Percentiles rank a stretch among this genome's conserved stretches.
These are phyloP conservation scores for Aspergillus kassunensis DNA, from an alignment of 495 filamentous ascomycete species.

Conservation along the genomic window DNA sequence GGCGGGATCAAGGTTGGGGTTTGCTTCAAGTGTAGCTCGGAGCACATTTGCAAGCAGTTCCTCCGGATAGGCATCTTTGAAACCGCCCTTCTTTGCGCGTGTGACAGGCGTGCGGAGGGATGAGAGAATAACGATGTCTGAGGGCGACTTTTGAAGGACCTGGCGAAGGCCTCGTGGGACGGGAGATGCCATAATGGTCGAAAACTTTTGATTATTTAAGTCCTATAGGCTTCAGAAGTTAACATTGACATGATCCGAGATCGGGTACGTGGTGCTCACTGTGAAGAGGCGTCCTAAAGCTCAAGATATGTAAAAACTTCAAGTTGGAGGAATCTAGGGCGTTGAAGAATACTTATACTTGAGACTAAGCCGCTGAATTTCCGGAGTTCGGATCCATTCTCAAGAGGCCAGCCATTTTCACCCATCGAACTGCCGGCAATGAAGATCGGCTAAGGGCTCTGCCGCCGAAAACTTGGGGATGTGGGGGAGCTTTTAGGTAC, in stretches of 20 bases:
- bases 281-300: constrained; percentile 1
- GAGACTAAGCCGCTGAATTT: constrained; percentile 21
- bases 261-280: not conserved
- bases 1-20: constrained; percentile 69
- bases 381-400: constrained; percentile 28
- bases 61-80: constrained; percentile 87
- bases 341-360: constrained; percentile 10
- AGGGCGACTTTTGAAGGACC: constrained; percentile 74
- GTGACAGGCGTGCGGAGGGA: constrained; percentile 82
- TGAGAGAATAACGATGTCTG: constrained; percentile 84
- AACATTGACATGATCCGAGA: not conserved
- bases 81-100: constrained; percentile 74
- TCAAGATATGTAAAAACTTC: not conserved
- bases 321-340: too few relatives aligned
- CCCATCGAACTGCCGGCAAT: constrained; percentile 32
- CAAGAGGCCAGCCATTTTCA: constrained; percentile 21
- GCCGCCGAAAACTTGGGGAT: constrained; percentile 24
- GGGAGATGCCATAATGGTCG: constrained; percentile 47
- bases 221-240: not conserved
- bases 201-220: not conserved
- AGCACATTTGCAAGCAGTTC: constrained; percentile 82
- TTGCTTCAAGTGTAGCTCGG: constrained; percentile 69
- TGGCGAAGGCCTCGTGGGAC: constrained; percentile 64
- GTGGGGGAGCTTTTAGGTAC: constrained; percentile 5
- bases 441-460: constrained; percentile 45